Base-by-base conservation (phyloP, 192 early-diverging fungal genomes). In the Pilaira anomala region DNA sequence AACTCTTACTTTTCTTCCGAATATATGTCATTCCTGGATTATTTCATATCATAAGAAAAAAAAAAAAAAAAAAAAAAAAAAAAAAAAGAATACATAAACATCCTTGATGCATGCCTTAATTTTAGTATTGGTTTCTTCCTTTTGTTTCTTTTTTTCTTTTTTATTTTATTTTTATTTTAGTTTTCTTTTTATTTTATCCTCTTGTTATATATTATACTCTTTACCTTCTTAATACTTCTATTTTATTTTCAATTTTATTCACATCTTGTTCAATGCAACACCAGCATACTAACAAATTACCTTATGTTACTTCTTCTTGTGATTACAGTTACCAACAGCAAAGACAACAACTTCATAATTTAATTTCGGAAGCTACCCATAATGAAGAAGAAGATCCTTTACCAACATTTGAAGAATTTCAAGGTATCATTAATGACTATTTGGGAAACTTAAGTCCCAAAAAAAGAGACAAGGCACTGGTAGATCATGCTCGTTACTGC, bases 381-480 rank as follows among this genome's bases (percentile, higher is more conserved):
- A 25, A 25, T 21, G 48, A 50, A 50, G 48, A 50, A 28, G 62
- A 67, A 28, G 62, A 71, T 24, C 75, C 74, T 36, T 78, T 74
- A 46, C 77, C 78, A n/a, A 76, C 71, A 1, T 60, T 72, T 18
- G 66, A 72, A 16, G 77, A 78, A 29, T 81, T 81, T 46, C 57
- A 76, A 9, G 55, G 56, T 13, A 73, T 78, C 16, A 69, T 78
- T 0, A 61, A 76, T 19, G 74, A 76, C 11, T 81, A 81, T 48
- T 68, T 81, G n/a, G 49, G 71, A 7, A 76, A 76, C 9, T 70
- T 81, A 11, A 74, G 71, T 24, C 74, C 76, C 24, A 81, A 81
- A 50, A 81, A 81, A 40, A 60, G 80, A 49, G 80, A 81, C 58
- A 81, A 81, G 60, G 80, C 80, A 28, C 54, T 81, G 7, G 60